Evolutionary conservation across 371 early-diverging fungal genomes (phyloP), one percentile per base, ranked within the genome.

Genomic region (Mucor piriformis): DNA sequence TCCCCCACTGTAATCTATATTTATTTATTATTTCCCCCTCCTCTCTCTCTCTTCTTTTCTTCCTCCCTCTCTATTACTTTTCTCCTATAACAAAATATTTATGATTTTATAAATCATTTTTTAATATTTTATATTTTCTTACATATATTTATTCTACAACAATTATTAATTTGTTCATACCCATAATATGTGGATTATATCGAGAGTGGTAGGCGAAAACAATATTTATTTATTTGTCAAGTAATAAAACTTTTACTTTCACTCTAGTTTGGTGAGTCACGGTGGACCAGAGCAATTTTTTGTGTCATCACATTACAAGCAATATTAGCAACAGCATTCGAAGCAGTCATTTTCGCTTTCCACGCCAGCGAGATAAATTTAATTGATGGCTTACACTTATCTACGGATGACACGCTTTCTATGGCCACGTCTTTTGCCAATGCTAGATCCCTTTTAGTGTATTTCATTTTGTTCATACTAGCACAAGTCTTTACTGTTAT

Each of bases 261-360:
- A 29, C 29, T 29, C 8, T 29, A 79, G 80, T 79, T 79, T 74
- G 80, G 80, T 43, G 80, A 79, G 46, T 79, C 80, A 37, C 63
- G 69, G 46, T 79, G 76, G 74, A 79, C 80, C 35, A 64, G 80
- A 51, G 70, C 74, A 8, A 74, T 76, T 21, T 79, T 79, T 50
- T 67, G 70, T 40, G 66, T 54, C 7, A 63, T 72, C 52, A 47
- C 60, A n/a, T 48, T 73, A 23, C 80, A 79, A 51, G 74, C 74
- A 11, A 15, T 63, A 11, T 55, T 76, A 16, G 80, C 74, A 18
- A 79, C 71, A 27, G 50, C 64, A 21, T 73, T 79, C 49, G 80
- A 79, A 61, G 65, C 73, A 16, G 63, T 73, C 44, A 74, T 79
- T 18, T 79, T 76, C 35, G 54, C 59, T 16, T 71, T 68, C 38